Evolutionary conservation across 805 yeast genomes (phyloP), one percentile per base, ranked within the genome.

Genomic region (Peterozyma xylosa): DNA sequence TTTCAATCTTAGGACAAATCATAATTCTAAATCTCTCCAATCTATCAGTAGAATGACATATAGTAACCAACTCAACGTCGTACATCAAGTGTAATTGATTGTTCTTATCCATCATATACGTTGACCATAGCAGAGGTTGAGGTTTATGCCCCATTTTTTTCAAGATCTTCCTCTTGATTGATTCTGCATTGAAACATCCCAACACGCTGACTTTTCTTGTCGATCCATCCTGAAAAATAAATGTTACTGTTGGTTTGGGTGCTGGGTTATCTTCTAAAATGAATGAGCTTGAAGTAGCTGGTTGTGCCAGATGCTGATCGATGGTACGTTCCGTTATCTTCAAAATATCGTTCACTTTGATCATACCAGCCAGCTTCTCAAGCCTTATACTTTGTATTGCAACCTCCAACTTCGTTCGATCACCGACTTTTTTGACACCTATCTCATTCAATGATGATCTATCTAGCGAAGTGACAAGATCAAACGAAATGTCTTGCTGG

Each of bases 351-450:
- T 38, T 21, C 38, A 30, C 30, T 27, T 18, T 34, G 14, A 21
- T 33, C 13, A 18, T 29, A 4, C 37, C 36, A 2, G 40, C 29
- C 7, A 53, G 51, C 40, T 50, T 57, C 40, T 63, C 69, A 4
- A 65, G 50, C 38, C 74, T 68, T 45, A 78, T 53, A 36, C 66
- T 59, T 30, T 73, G 66, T 3, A 86, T 68, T 16, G 82, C 80
- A 13, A 76, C 66, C 53, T 82, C 77, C 10, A 91, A 61, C 29
- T 83, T 68, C 16, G 91, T 67, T 27, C 96, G 67, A 59, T 93
- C 98, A 1, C 98, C 97, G 13, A 91, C 76, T 50, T 78, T 82
- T n/a, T 53, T 49, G 10, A 91, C 61, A 0, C 96, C 96, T 10
- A 93, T 57, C 45, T 83, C 93, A 39, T 72, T 75, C 45, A 91